Evolutionary conservation across 2,329 filamentous ascomycete genomes (phyloP).

Genomic region (Fusarium abutilonis): DNA sequence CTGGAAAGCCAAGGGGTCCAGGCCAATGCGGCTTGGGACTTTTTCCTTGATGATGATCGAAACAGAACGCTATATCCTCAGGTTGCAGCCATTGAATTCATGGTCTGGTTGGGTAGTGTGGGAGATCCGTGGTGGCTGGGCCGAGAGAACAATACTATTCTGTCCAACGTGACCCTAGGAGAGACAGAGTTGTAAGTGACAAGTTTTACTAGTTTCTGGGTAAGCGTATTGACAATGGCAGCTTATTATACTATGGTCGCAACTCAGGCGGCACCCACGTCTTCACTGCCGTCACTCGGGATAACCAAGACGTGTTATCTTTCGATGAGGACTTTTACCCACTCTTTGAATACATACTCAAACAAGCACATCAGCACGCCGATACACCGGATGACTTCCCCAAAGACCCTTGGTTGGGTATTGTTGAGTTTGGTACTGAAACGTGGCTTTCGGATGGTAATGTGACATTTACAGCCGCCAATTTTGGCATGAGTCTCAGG

Average conservation of each 20-base stretch:
- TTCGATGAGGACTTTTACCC: conserved; percentile 42
- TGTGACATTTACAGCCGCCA: conserved; percentile 42
- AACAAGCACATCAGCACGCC: conserved; percentile 28
- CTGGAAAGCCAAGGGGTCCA: conserved; percentile 13
- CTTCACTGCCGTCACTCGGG: conserved; percentile 35
- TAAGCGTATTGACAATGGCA: background rate
- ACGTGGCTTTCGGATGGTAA: conserved; percentile 42
- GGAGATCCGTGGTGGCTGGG: conserved; percentile 45
- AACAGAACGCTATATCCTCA: conserved; percentile 40
- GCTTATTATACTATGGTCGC: conserved; percentile 39
- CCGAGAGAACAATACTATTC: conserved; percentile 26
- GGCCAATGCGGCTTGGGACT: conserved; percentile 44
- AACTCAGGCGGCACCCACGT: conserved; percentile 42
- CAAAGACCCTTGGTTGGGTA: conserved; percentile 35
- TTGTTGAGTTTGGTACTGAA: conserved; percentile 42
- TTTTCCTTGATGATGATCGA: conserved; percentile 41
- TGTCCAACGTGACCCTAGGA: conserved; percentile 38
- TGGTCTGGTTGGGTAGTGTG: conserved; percentile 42
- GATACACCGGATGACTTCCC: conserved; percentile 33
- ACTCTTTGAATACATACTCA: conserved; percentile 39
- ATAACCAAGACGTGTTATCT: conserved; percentile 34
- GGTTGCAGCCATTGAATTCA: conserved; percentile 38
- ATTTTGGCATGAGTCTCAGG: conserved; percentile 39
- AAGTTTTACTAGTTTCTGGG: accelerated
- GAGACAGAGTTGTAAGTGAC: conserved; percentile 39